Conservation (phyloP, 495 filamentous ascomycete species). For the Penicillium verhagenii region DNA sequence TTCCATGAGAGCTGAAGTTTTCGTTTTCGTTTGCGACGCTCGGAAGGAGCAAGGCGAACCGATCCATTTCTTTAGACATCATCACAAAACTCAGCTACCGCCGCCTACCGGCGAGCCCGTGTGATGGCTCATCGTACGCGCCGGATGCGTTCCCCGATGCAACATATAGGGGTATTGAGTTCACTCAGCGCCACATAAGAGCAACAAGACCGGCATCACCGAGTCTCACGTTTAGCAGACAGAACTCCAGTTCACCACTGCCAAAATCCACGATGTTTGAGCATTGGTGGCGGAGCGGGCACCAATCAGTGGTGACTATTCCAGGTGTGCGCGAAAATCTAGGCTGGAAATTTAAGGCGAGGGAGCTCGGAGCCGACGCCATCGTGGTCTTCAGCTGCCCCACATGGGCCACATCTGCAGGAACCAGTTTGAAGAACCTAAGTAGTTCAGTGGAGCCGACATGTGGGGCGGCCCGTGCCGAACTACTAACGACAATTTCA, state of each 20-base stretch:
- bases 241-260: background rate
- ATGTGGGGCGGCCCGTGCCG: conserved; percentile 9
- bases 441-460: conserved; percentile 1
- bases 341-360: conserved; percentile 8
- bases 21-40: too few species aligned
- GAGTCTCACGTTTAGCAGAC: background rate
- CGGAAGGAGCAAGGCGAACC: too few species aligned
- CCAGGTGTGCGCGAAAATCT: background rate
- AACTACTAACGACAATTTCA: background rate
- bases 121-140: background rate
- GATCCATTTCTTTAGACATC: too few species aligned
- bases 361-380: conserved; percentile 19
- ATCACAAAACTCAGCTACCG: too few species aligned
- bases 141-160: background rate
- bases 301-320: background rate
- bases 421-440: background rate
- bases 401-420: background rate
- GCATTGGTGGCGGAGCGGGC: background rate
- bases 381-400: background rate
- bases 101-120: background rate
- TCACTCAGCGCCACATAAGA: background rate
- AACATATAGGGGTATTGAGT: background rate
- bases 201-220: background rate
- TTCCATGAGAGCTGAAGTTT: too few species aligned
- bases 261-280: background rate